Conservation (phyloP, 352 stramenopile species). For the Hyaloperonospora brassicae region DNA sequence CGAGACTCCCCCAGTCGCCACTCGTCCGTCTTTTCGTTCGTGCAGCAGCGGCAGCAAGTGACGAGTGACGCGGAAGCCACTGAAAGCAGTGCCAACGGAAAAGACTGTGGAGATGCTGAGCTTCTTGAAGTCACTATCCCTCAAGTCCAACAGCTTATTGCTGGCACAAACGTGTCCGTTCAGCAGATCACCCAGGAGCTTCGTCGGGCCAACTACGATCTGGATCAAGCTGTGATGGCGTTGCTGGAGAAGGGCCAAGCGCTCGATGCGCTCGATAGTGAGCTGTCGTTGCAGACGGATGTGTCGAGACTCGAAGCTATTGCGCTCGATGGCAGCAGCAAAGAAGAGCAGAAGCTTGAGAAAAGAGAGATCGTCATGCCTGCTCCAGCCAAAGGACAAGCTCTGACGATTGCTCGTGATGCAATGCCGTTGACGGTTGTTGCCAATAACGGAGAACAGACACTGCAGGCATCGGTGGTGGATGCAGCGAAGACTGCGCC, state of each 20-base stretch:
- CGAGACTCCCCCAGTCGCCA: conserved; percentile 70
- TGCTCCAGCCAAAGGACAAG: conserved; percentile 36
- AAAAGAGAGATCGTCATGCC: conserved; percentile 32
- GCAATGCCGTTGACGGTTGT: conserved; percentile 4
- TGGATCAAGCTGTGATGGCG: conserved; percentile 64
- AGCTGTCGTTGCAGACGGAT: conserved; percentile 56
- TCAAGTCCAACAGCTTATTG: conserved; percentile 36
- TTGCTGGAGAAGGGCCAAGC: conserved; percentile 67
- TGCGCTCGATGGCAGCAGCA: conserved; percentile 15
- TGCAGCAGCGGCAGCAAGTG: conserved; percentile 53
- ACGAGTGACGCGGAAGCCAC: conserved; percentile 6
- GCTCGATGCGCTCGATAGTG: conserved; percentile 14
- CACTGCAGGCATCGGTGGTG: conserved; percentile 16
- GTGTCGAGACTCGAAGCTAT: conserved; percentile 58
- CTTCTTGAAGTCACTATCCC: conserved; percentile 50
- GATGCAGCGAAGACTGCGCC: conserved; percentile 23
- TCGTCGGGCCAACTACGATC: conserved; percentile 65
- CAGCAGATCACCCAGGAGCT: conserved; percentile 63
- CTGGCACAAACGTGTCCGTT: conserved; percentile 47
- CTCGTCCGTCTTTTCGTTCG: conserved; percentile 75
- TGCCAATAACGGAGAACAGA: conserved; percentile 16
- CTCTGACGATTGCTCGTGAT: conserved; percentile 34
- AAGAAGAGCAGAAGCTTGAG: too few species aligned
- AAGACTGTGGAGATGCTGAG: conserved; percentile 43
- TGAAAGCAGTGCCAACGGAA: neutral